Conservation (phyloP, 345 rosid species). For the Pistacia integerrima region DNA sequence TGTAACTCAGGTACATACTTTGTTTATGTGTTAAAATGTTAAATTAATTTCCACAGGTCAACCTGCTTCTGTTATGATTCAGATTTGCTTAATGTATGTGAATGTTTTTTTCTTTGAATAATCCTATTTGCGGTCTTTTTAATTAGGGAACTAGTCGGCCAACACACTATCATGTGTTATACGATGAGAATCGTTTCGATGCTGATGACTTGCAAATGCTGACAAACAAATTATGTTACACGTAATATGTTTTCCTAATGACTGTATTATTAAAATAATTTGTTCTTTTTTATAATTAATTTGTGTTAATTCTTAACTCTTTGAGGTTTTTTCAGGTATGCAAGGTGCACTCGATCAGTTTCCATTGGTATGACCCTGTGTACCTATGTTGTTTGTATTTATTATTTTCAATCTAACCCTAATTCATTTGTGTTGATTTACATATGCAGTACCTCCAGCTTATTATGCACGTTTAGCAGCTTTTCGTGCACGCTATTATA, state of each 20-base stretch:
- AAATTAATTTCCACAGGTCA: neutral
- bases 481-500: slow-evolving; percentile 45
- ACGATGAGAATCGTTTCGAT: slow-evolving; percentile 60
- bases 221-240: slow-evolving; percentile 74
- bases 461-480: slow-evolving; percentile 56
- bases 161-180: slow-evolving; percentile 74
- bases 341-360: slow-evolving; percentile 75
- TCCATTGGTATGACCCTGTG: slow-evolving; percentile 48
- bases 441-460: slow-evolving; percentile 59
- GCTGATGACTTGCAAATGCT: slow-evolving; percentile 63
- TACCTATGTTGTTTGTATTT: neutral
- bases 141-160: slow-evolving; percentile 80
- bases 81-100: neutral
- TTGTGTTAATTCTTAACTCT: no score
- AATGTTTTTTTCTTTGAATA: neutral
- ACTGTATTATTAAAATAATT: neutral
- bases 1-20: slow-evolving; percentile 58
- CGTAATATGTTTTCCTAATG: slow-evolving; percentile 39
- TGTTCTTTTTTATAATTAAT: neutral
- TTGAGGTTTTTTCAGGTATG: slow-evolving; percentile 42
- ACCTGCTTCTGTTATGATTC: neutral
- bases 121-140: neutral
- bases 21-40: neutral
- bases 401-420: neutral
- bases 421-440: neutral